These are phyloP conservation scores for Primulina eburnea DNA, from an alignment of 257 asterid genomes.

Conservation along the genomic window DNA sequence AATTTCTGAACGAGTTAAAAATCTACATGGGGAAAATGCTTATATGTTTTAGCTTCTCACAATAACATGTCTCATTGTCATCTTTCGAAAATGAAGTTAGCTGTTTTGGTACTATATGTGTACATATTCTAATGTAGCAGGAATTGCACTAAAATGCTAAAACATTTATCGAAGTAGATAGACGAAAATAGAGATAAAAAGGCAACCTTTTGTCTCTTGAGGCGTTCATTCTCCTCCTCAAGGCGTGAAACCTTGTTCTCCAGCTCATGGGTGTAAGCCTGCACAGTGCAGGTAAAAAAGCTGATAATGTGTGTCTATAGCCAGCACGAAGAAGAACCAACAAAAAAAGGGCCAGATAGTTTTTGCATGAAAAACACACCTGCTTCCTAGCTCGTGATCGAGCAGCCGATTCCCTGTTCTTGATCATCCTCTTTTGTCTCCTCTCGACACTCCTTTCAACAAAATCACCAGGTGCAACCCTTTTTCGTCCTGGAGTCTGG, in stretches of 20 bases:
- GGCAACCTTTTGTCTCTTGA: slow-evolving; percentile 69
- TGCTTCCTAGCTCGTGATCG: slow-evolving; percentile 95
- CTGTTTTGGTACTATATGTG: not conserved
- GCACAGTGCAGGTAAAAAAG: slow-evolving; percentile 22
- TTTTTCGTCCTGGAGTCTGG: slow-evolving; percentile 64
- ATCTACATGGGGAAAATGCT: not conserved
- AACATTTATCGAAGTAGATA: slow-evolving; percentile 2
- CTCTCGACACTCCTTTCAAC: slow-evolving; percentile 80
- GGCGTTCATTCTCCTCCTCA: slow-evolving; percentile 91
- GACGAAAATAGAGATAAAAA: slow-evolving; percentile 17
- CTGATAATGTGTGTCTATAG: slow-evolving; percentile 11
- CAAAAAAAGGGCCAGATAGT: not conserved
- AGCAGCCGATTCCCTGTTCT: slow-evolving; percentile 94
- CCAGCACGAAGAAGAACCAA: not conserved
- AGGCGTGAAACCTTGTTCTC: slow-evolving; percentile 84
- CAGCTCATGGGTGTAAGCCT: slow-evolving; percentile 95
- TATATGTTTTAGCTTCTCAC: not conserved
- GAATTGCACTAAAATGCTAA: slow-evolving; percentile 8
- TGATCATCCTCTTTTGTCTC: slow-evolving; percentile 96
- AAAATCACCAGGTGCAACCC: slow-evolving; percentile 65
- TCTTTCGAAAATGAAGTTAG: not conserved
- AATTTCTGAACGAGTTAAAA: not conserved
- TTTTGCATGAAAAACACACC: slow-evolving; percentile 39
- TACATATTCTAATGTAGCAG: not conserved
- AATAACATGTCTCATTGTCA: not conserved